A percentile compares a stretch with the other conserved stretches of the same genome.
Evolutionary conservation across 163 green algal genomes (phyloP).

Genomic region (Coccomyxa subellipsoidea): DNA sequence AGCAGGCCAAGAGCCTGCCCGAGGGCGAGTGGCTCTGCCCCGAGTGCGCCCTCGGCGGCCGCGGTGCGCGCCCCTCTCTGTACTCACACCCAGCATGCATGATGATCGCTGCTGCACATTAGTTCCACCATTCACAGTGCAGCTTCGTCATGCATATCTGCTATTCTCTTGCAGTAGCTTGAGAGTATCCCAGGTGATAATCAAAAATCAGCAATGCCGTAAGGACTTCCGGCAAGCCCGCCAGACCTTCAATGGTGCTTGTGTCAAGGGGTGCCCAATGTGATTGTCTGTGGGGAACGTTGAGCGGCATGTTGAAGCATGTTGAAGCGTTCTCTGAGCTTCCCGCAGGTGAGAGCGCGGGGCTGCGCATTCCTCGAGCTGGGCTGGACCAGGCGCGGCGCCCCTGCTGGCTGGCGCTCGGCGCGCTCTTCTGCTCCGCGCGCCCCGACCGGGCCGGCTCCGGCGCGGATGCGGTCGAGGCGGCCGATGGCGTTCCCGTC

Average conservation of each 20-base stretch:
- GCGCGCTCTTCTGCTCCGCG: conserved; percentile 22
- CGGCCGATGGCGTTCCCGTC: not conserved
- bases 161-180: no score
- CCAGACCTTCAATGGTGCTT: no score
- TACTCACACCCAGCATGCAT: not conserved
- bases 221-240: no score
- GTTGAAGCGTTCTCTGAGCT: no score
- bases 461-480: conserved; percentile 12
- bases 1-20: conserved; percentile 50
- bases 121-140: no score
- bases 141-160: no score
- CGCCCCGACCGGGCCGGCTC: conserved; percentile 14
- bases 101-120: not conserved
- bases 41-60: conserved; percentile 67
- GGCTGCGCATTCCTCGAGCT: conserved; percentile 49
- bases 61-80: conserved; percentile 37
- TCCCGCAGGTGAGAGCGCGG: conserved; percentile 43
- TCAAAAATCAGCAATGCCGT: no score
- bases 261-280: no score
- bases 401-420: conserved; percentile 32
- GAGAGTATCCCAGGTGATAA: no score
- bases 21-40: conserved; percentile 71
- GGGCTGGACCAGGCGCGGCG: conserved; percentile 28
- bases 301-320: no score
- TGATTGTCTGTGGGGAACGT: no score